phyloP scores from a whole-genome alignment of 345 rosid genomes.

The Pistacia vera region DNA sequence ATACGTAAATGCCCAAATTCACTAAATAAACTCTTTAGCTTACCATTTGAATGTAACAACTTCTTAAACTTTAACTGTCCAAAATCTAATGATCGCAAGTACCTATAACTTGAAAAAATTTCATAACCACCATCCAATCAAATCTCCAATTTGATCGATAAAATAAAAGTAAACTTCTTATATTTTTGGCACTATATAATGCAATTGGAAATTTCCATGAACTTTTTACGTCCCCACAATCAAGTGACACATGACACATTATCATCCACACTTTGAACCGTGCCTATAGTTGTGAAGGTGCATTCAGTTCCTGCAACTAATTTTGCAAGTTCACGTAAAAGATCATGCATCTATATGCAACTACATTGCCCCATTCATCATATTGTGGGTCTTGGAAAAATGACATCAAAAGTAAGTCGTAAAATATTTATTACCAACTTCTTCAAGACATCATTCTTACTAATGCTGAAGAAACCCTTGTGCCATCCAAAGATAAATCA shows the following conservation, averaged over 20 bases:
- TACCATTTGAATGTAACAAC: neutral
- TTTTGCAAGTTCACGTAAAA: too few species aligned
- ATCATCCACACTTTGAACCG: too few species aligned
- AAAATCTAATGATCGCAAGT: constrained; percentile 4
- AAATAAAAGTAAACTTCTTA: too few species aligned
- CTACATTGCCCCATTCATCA: neutral
- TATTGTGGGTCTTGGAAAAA: constrained; percentile 13
- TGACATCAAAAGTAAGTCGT: neutral
- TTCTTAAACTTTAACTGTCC: neutral
- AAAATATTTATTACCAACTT: neutral
- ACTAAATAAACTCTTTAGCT: neutral
- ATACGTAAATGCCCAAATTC: neutral
- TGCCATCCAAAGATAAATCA: constrained; percentile 31
- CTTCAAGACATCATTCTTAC: neutral
- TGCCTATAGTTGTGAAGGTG: too few species aligned
- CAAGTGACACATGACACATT: too few species aligned
- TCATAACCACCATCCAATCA: too few species aligned
- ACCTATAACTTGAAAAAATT: too few species aligned
- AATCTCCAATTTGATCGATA: too few species aligned
- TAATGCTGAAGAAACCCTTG: constrained; percentile 18
- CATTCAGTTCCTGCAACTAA: too few species aligned
- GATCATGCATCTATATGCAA: neutral
- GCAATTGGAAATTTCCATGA: too few species aligned
- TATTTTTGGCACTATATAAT: too few species aligned
- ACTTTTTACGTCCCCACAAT: too few species aligned